These are phyloP conservation scores for Colletotrichum agaves DNA, from an alignment of 2,329 filamentous ascomycete species.

Conservation along the genomic window DNA sequence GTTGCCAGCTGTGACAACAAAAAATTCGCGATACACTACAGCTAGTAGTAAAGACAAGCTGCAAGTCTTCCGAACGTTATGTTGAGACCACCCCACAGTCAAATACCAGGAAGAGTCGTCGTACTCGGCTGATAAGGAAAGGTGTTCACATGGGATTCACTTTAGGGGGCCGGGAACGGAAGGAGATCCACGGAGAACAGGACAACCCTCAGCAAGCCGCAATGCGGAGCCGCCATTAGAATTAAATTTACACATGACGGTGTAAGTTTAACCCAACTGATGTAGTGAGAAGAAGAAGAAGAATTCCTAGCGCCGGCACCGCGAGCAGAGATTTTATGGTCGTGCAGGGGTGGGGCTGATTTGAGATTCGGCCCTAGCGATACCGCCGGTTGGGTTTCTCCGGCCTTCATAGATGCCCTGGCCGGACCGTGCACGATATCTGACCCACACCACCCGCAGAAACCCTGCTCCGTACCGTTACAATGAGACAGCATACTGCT, in stretches of 20 bases:
- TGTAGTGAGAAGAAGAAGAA: slow-evolving; percentile 49
- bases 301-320: slow-evolving; percentile 11
- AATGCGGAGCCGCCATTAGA: slow-evolving; percentile 61
- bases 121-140: slow-evolving; percentile 59
- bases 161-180: slow-evolving; percentile 67
- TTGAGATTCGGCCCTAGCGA: slow-evolving; percentile 9
- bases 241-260: slow-evolving; percentile 62
- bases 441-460: not conserved
- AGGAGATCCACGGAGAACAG: slow-evolving; percentile 58
- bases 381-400: slow-evolving; percentile 27
- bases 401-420: slow-evolving; percentile 12
- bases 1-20: too few relatives aligned
- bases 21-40: too few relatives aligned
- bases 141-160: slow-evolving; percentile 54
- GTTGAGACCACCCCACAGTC: slow-evolving; percentile 65
- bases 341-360: slow-evolving; percentile 20
- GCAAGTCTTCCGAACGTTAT: slow-evolving; percentile 39
- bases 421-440: slow-evolving; percentile 4
- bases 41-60: not conserved
- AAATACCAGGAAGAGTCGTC: slow-evolving; percentile 53
- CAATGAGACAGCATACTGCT: not conserved
- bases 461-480: slow-evolving; percentile 19
- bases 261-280: slow-evolving; percentile 60
- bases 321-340: slow-evolving; percentile 36
- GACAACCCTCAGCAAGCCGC: slow-evolving; percentile 67